Conservation (phyloP, 2,329 filamentous ascomycete species). For the Colletotrichum tofieldiae region DNA sequence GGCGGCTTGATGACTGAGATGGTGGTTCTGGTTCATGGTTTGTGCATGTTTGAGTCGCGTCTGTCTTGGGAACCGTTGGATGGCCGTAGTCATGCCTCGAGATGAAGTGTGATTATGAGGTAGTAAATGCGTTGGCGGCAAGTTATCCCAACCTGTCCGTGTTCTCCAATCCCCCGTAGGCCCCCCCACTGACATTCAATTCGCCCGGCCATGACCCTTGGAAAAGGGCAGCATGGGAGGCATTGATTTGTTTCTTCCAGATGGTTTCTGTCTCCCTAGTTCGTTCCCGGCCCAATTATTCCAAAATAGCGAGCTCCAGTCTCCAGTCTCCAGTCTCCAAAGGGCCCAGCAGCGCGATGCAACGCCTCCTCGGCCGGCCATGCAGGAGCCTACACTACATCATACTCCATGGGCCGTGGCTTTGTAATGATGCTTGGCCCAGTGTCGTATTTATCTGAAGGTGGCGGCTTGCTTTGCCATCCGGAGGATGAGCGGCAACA, state of each 20-base stretch:
- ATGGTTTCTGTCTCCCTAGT: conserved; percentile 25
- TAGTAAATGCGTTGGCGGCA: background rate
- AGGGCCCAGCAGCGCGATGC: conserved; percentile 7
- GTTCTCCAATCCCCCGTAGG: background rate
- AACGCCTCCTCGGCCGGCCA: conserved; percentile 6
- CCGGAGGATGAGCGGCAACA: background rate
- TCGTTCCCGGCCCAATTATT: conserved; percentile 20
- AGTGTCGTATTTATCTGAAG: background rate
- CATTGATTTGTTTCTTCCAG: conserved; percentile 37
- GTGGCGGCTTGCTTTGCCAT: conserved; percentile 16
- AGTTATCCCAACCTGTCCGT: background rate
- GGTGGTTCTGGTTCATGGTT: conserved; percentile 12
- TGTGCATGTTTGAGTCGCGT: conserved; percentile 16
- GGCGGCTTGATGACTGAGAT: conserved; percentile 8
- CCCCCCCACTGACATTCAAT: background rate
- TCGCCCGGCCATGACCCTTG: conserved; percentile 10
- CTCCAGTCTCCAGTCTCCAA: background rate
- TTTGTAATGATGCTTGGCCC: background rate
- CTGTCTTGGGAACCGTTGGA: conserved; percentile 3
- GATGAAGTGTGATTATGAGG: conserved; percentile 1
- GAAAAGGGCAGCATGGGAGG: conserved; percentile 17
- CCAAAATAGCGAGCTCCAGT: conserved; percentile 26
- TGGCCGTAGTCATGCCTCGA: background rate
- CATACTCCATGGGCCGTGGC: background rate
- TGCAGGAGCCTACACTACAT: conserved; percentile 7